Evolutionary conservation across 345 rosid genomes (phyloP).

Genomic region (Acer negundo): DNA sequence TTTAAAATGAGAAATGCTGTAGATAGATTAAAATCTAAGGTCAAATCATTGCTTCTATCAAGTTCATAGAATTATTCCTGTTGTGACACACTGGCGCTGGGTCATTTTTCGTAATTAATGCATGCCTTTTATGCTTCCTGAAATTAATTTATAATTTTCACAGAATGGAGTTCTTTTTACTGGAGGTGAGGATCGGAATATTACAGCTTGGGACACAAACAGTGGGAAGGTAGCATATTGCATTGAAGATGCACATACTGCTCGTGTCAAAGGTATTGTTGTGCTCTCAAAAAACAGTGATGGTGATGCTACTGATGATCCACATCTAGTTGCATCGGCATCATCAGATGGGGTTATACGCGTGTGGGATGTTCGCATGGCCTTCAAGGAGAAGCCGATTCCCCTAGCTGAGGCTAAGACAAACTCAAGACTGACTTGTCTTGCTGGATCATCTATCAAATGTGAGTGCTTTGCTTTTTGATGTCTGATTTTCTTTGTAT

Average conservation of each 20-base stretch:
- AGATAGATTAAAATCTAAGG: not conserved
- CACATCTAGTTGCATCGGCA: constrained; percentile 76
- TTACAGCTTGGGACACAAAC: constrained; percentile 90
- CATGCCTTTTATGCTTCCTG: not conserved
- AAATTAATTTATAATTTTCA: constrained; percentile 17
- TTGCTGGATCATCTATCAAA: constrained; percentile 76
- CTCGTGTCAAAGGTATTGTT: constrained; percentile 87
- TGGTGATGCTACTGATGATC: constrained; percentile 50
- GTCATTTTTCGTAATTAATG: not conserved
- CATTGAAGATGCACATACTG: constrained; percentile 74
- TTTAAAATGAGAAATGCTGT: not conserved
- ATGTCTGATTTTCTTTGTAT: constrained; percentile 8
- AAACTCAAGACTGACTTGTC: constrained; percentile 90
- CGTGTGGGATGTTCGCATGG: constrained; percentile 92
- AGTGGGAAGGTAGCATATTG: constrained; percentile 77
- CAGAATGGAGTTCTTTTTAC: constrained; percentile 78
- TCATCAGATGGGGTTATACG: constrained; percentile 91
- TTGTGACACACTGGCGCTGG: constrained; percentile 2
- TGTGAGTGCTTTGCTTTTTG: constrained; percentile 44
- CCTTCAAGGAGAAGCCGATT: constrained; percentile 56
- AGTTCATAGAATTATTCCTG: not conserved
- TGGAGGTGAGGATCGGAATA: constrained; percentile 83
- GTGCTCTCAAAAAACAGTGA: constrained; percentile 54
- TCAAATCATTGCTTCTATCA: not conserved
- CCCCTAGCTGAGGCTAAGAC: constrained; percentile 83